Evolutionary conservation across 148 eudicot species (phyloP), one percentile per base, ranked within the genome.

Genomic region (Rhododendron molle): DNA sequence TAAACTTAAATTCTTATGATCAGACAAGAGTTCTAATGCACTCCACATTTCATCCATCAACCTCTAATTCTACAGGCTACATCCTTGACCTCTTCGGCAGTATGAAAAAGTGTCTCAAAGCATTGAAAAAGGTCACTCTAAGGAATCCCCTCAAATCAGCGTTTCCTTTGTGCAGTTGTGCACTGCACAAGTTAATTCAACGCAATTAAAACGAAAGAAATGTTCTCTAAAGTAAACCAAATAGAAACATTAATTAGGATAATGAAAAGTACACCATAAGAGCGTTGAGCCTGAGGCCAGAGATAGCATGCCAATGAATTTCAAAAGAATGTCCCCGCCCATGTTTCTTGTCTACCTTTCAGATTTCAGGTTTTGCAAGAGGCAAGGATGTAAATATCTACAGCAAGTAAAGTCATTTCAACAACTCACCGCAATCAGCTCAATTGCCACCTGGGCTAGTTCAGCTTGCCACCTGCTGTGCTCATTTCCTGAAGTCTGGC

Each of bases 391-490:
- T 81, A 52, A 81, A 18, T 34, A 30, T 50, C 20, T n/a, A 50
- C 14, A 52, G 13, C 21, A 52, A 14, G 40, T 16, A 56, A 81
- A 54, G 36, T 26, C 15, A 67, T 26, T 26, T 67, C 14, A 67
- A 65, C 72, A 65, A 76, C 94, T 85, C 92, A 97, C 99, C 91
- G 93, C 96, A 79, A 97, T 97, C 74, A 97, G 88, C 94, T 97
- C 99, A 83, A 97, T 91, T 43, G 99, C 94, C 88, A 94, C 98
- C 86, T 95, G 99, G 32, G 94, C 86, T 65, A 97, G 99, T 87
- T 97, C 99, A 49, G 94, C 91, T 86, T 97, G 98, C 99, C 99
- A 97, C 90, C 98, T 91, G 87, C 90, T 91, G 80, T 93, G 96
- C 89, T 95, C 98, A 84, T 92, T 89, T 85, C 94, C 98, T 81